These are phyloP conservation scores for Bryoerythrophyllum caledonicum DNA, from an alignment of 225 moss, liverwort and hornwort genomes.

Conservation along the genomic window DNA sequence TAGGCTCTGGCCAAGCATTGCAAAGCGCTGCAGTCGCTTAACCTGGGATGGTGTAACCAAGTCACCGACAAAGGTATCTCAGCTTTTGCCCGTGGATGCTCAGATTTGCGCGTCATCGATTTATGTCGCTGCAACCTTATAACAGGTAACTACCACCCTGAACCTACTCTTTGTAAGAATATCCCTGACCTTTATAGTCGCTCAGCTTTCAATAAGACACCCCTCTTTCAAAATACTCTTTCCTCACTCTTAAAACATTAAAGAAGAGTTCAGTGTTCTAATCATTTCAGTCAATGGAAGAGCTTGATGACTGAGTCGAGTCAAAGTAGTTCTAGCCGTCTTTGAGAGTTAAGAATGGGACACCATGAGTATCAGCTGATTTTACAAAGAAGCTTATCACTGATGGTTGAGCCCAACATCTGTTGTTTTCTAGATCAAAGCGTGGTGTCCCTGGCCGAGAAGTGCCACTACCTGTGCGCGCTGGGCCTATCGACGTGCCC, in stretches of 20 bases:
- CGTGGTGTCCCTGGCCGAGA: constrained; percentile 72
- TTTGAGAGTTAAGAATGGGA: too few species aligned
- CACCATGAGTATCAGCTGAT: too few species aligned
- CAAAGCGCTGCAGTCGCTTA: constrained; percentile 73
- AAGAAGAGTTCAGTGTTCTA: too few species aligned
- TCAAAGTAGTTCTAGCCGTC: too few species aligned
- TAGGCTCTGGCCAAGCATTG: constrained; percentile 81
- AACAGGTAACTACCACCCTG: constrained; percentile 51
- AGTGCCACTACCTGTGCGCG: constrained; percentile 70
- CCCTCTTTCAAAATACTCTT: too few species aligned
- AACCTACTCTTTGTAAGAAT: neutral
- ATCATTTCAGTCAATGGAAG: too few species aligned
- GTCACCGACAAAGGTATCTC: constrained; percentile 80
- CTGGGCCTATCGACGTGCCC: constrained; percentile 76
- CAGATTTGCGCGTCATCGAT: constrained; percentile 76
- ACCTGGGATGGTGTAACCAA: constrained; percentile 74
- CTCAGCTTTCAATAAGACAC: too few species aligned
- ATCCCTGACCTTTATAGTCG: neutral
- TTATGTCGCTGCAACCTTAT: constrained; percentile 84
- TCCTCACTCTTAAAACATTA: too few species aligned
- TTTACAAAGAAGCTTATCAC: neutral
- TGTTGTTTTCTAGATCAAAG: constrained; percentile 67
- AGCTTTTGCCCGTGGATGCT: constrained; percentile 71
- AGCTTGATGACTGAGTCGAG: too few species aligned
- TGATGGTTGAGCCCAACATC: neutral